A percentile compares a stretch with the other conserved stretches of the same genome.
Evolutionary conservation across 2,329 filamentous ascomycete species (phyloP).

Genomic region (Colletotrichum sp.): DNA sequence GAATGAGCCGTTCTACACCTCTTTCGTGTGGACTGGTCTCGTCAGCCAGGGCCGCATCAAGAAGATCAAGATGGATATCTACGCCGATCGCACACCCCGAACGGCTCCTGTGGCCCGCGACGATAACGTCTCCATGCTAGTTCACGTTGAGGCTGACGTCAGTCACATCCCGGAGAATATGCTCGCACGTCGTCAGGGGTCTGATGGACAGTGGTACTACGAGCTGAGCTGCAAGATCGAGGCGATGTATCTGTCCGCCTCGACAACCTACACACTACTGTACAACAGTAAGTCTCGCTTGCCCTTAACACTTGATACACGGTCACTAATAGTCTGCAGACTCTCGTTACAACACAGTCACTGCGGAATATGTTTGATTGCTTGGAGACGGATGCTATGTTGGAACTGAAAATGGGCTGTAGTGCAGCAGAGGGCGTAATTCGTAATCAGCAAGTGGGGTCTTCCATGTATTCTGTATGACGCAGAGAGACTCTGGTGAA

Average conservation of each 20-base stretch:
- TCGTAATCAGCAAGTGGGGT: not conserved
- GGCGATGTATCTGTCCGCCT: constrained; percentile 45
- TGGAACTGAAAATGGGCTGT: not conserved
- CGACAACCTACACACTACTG: constrained; percentile 47
- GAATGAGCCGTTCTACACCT: constrained; percentile 39
- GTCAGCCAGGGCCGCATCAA: constrained; percentile 36
- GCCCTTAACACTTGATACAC: not conserved
- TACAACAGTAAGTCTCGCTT: constrained; percentile 39
- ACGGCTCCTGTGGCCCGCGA: constrained; percentile 39
- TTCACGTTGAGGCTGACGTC: constrained; percentile 44
- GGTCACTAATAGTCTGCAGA: constrained; percentile 30
- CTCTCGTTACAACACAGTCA: constrained; percentile 45
- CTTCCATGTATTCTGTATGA: not conserved
- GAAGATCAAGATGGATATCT: constrained; percentile 40
- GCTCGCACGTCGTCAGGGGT: constrained; percentile 36
- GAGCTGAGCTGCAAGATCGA: constrained; percentile 44
- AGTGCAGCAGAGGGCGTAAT: not conserved
- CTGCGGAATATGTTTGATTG: constrained; percentile 45
- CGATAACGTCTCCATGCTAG: constrained; percentile 39
- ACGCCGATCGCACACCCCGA: constrained; percentile 32
- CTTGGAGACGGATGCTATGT: not conserved
- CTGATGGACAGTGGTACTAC: constrained; percentile 45
- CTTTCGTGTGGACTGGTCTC: constrained; percentile 34
- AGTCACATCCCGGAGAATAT: constrained; percentile 43
- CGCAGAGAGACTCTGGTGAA: not conserved